A percentile compares a stretch with the other conserved stretches of the same genome.
These are phyloP conservation scores for Aspergillus eucalypticola DNA, from an alignment of 2,329 filamentous ascomycete genomes.

Conservation along the genomic window DNA sequence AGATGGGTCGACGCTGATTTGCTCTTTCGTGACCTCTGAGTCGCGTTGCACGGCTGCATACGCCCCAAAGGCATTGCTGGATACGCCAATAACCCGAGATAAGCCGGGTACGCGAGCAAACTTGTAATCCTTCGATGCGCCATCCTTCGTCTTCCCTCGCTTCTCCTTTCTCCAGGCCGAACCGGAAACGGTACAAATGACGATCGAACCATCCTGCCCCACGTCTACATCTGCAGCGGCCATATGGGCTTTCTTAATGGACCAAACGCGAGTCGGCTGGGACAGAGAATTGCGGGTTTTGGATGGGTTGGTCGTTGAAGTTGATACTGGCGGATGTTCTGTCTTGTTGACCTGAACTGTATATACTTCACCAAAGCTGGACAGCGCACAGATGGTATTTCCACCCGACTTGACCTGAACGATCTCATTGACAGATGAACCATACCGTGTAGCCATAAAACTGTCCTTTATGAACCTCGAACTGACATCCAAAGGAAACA, in stretches of 20 bases:
- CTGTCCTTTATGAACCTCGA: slow-evolving; percentile 69
- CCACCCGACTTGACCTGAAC: slow-evolving; percentile 78
- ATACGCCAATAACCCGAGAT: slow-evolving; percentile 78
- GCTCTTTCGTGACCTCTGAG: slow-evolving; percentile 73
- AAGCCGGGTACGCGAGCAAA: slow-evolving; percentile 88
- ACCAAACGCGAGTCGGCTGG: slow-evolving; percentile 80
- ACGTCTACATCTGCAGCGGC: slow-evolving; percentile 84
- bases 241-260: slow-evolving; percentile 77
- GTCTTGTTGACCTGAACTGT: slow-evolving; percentile 74
- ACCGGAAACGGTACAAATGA: slow-evolving; percentile 87
- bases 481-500: slow-evolving; percentile 73
- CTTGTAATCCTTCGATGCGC: slow-evolving; percentile 85
- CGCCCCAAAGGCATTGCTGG: slow-evolving; percentile 85
- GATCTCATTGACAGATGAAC: slow-evolving; percentile 67
- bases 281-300: slow-evolving; percentile 86
- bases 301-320: slow-evolving; percentile 87
- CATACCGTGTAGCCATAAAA: slow-evolving; percentile 66
- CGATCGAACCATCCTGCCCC: slow-evolving; percentile 90
- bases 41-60: slow-evolving; percentile 87
- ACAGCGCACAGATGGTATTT: slow-evolving; percentile 87
- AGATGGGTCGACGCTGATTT: slow-evolving; percentile 66
- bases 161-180: slow-evolving; percentile 90
- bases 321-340: slow-evolving; percentile 60
- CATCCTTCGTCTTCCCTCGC: slow-evolving; percentile 74
- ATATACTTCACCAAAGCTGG: slow-evolving; percentile 81